Percentiles rank a stretch among this genome's conserved stretches.
phyloP scores from a whole-genome alignment of 2,329 filamentous ascomycete species.

The Ascochyta viciae-villosae region DNA sequence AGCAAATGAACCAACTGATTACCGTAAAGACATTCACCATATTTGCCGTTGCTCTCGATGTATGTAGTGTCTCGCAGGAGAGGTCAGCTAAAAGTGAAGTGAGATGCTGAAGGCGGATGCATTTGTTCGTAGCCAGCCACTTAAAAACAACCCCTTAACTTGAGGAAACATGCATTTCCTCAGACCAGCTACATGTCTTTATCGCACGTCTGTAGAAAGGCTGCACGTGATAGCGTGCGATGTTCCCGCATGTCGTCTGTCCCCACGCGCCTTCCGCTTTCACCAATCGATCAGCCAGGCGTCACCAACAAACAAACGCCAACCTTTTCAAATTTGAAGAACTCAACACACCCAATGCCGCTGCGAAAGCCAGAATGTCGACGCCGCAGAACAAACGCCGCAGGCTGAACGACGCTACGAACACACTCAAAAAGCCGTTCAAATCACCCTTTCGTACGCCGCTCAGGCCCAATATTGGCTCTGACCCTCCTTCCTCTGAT shows the following conservation, averaged over 20 bases:
- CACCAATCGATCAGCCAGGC: not conserved
- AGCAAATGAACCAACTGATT: not conserved
- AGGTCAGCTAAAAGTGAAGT: too few species aligned
- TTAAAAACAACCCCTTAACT: too few species aligned
- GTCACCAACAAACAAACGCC: conserved; percentile 3
- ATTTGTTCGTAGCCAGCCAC: too few species aligned
- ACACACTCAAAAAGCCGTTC: conserved; percentile 73
- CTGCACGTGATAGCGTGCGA: conserved; percentile 1
- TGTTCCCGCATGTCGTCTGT: not conserved
- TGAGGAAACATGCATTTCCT: too few species aligned
- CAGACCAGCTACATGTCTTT: too few species aligned
- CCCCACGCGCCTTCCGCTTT: conserved; percentile 4
- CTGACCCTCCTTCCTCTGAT: conserved; percentile 36
- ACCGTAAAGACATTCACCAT: too few species aligned
- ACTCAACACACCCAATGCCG: conserved; percentile 18
- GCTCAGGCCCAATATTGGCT: conserved; percentile 32
- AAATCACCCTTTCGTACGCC: conserved; percentile 70
- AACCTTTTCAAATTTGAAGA: not conserved
- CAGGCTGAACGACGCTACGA: conserved; percentile 64
- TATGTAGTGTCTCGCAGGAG: too few species aligned
- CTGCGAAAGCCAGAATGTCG: conserved; percentile 49
- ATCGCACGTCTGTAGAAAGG: not conserved
- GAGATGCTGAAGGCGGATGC: too few species aligned
- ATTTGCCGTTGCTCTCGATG: too few species aligned
- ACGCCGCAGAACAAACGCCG: conserved; percentile 67